These are phyloP conservation scores for sweet orange (Citrus sinensis) DNA, from an alignment of 345 rosid genomes.

Conservation along the genomic window DVS_A1.0 CM039164.1:22745001-22745500, in stretches of 20 bases:
- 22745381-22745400: neutral
- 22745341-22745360: neutral
- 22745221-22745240: neutral
- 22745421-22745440: neutral
- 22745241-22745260: neutral
- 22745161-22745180: neutral
- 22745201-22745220: neutral
- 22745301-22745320: neutral
- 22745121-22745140: neutral
- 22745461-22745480: neutral
- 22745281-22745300: neutral
- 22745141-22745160: neutral
- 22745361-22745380: neutral
- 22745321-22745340: neutral
- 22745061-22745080: neutral
- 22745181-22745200: neutral
- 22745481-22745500: neutral
- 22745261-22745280: neutral
- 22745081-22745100: neutral
- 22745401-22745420: neutral
- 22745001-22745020: neutral
- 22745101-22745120: neutral
- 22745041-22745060: neutral
- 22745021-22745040: neutral
- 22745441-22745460: neutral